Base-by-base conservation (phyloP, 306 rosid species). In the Cicer cuneatum region DNA sequence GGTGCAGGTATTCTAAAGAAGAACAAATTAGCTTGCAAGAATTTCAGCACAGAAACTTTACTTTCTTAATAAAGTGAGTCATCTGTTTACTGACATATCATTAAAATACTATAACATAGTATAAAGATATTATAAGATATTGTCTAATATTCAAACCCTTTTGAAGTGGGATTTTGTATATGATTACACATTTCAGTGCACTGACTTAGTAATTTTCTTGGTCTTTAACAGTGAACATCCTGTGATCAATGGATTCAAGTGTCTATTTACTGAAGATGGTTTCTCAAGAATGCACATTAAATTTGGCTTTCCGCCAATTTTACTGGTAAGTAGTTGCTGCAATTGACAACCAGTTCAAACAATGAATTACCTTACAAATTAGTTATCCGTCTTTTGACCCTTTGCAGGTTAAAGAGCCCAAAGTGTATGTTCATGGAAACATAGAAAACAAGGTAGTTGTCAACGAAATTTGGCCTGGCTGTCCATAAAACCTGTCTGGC, bases 1-100 rank as follows among this genome's bases (percentile, higher is more conserved):
- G 58, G 37, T 68, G 77, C 85, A 93, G 98, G 87, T 93, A 93
- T 78, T 93, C 98, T 66, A 93, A 93, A 86, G 97, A 91, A 86
- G 98, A 93, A 86, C 78, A 60, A 15, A 87, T 89, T 71, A 90
- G 85, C 42, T 21, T 77, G 48, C 72, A 82, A 51, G 93, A 89
- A 56, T 51, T 86, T 66, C 52, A 38, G 77, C 87, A 37, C 13
- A 93, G 88, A 83, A 88, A 93, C 76, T 93, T 91, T 77, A 86
- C 91, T 62, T 91, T 83, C 80, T 91, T 93, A 64, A 72, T 91
- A 64, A 91, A 83, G 98, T 93, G 84, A 87, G 96, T 87, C 69
- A 54, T 78, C 37, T 54, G 37, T 70, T 48, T 38, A 69, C 21
- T 45, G 16, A 5, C 58, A 53, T 68, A 49, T 73, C 59, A 29